Base-by-base conservation (phyloP, 1,284 basidiomycete species). In the Golubevia pallescens region DNA sequence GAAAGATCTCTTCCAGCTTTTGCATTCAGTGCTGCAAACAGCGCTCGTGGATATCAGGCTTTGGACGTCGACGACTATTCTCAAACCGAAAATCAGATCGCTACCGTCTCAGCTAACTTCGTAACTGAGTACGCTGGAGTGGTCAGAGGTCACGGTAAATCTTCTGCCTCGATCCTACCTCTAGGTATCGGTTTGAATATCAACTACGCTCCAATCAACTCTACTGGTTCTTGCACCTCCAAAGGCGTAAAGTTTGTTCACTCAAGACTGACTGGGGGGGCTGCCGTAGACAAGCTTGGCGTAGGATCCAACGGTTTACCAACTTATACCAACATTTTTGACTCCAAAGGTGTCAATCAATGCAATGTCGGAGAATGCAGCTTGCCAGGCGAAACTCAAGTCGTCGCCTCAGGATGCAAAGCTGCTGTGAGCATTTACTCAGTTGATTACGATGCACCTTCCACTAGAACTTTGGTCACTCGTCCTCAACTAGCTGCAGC, bases 381-480 rank as follows among this genome's bases (percentile, higher is more conserved):
- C 8, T 69, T 80, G 10, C 72, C 73, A 20, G 80, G 80, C 10
- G 80, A 81, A 67, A 78, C 76, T 20, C 68, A 72, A 23, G 60
- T 73, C 10, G 68, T 81, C 20, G 51, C 56, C 13, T 62, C 67
- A 28, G 70, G 64, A 32, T 81, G 78, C 66, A 62, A 73, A 42
- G 72, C 69, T 14, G 68, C 75, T 10, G 69, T 75, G 23, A 69
- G 66, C 52, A 65, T 81, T 55, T 81, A 71, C 57, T 64, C 65
- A 57, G 70, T 73, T 51, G 78, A 80, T 61, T 81, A 80, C 58
- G 76, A 80, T 62, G 78, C 80, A 1, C 75, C 77, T 14, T 53
- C 58, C 10, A 60, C 34, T 38, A 38, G 42, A 48, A 48, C 42
- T 48, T 16, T 48, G 13, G 42, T 13, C 8, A 16, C 16, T 48